Conservation (phyloP, 2,329 filamentous ascomycete species). For the Diaporthe velutina region DNA sequence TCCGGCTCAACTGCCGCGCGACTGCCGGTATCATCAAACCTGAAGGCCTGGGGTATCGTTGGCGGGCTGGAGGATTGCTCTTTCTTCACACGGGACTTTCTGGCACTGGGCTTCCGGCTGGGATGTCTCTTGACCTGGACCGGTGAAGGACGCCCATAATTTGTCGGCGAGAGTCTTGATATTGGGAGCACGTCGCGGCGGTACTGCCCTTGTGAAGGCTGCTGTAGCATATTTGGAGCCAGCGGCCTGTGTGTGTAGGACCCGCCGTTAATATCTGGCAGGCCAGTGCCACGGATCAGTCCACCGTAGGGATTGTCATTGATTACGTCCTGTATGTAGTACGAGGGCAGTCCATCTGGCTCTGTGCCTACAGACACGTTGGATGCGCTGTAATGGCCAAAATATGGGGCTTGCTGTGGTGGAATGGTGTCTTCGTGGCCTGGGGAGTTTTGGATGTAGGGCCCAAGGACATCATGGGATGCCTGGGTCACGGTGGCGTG, state of each 20-base stretch:
- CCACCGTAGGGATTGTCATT: not conserved
- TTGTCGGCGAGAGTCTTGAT: slow-evolving; percentile 30
- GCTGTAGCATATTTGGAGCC: slow-evolving; percentile 25
- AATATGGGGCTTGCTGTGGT: slow-evolving; percentile 50
- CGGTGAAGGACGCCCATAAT: slow-evolving; percentile 4
- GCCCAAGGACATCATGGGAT: slow-evolving; percentile 51
- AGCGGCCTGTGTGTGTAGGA: slow-evolving; percentile 36
- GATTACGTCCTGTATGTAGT: slow-evolving; percentile 12
- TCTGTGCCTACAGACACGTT: slow-evolving; percentile 49
- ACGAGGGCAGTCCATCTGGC: slow-evolving; percentile 26
- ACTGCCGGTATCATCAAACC: not conserved
- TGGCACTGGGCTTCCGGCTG: slow-evolving; percentile 29
- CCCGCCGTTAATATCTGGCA: slow-evolving; percentile 21
- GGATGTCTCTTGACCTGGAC: slow-evolving; percentile 28
- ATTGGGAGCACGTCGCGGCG: slow-evolving; percentile 32
- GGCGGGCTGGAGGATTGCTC: slow-evolving; percentile 29
- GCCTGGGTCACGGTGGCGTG: slow-evolving; percentile 53
- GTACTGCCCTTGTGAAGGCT: slow-evolving; percentile 16
- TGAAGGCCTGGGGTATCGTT: not conserved
- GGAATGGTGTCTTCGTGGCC: slow-evolving; percentile 38
- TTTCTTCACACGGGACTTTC: slow-evolving; percentile 9
- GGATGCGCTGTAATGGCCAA: slow-evolving; percentile 54
- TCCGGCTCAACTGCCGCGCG: slow-evolving; percentile 1
- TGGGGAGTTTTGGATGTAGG: slow-evolving; percentile 52
- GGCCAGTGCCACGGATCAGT: slow-evolving; percentile 6